Conservation (phyloP, 1,139 yeast species). For the Yamadazyma sp. region DNA sequence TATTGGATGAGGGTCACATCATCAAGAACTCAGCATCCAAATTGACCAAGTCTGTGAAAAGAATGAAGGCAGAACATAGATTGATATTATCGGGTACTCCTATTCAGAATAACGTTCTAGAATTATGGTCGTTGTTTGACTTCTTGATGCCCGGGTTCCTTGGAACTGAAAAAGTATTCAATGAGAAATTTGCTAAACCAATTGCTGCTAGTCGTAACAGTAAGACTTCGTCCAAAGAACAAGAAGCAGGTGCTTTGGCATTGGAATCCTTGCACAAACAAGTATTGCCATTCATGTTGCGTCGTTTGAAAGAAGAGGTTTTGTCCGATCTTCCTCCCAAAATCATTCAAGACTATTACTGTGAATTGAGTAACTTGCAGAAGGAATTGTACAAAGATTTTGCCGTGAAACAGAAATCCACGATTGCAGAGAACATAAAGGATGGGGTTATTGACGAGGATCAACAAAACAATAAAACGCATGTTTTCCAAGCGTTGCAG, state of each 20-base stretch:
- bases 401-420: constrained; percentile 79
- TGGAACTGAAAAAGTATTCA: constrained; percentile 93
- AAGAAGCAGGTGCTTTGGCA: constrained; percentile 96
- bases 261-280: constrained; percentile 95
- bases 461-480: constrained; percentile 64
- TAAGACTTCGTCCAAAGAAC: constrained; percentile 89
- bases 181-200: constrained; percentile 95
- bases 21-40: constrained; percentile 91
- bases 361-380: constrained; percentile 91
- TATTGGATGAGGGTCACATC: constrained; percentile 96
- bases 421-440: constrained; percentile 65
- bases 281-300: constrained; percentile 91
- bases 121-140: constrained; percentile 95
- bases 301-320: constrained; percentile 96
- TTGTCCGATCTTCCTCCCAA: constrained; percentile 96
- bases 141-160: constrained; percentile 98
- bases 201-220: constrained; percentile 92
- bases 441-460: constrained; percentile 34
- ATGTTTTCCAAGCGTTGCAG: constrained; percentile 95
- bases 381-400: constrained; percentile 85
- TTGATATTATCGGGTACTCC: constrained; percentile 95
- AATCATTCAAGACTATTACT: constrained; percentile 95
- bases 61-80: constrained; percentile 81
- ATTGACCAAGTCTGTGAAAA: constrained; percentile 83
- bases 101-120: constrained; percentile 94